Base-by-base conservation (phyloP, 2,329 filamentous ascomycete species). In the Fusarium paranaense region DNA sequence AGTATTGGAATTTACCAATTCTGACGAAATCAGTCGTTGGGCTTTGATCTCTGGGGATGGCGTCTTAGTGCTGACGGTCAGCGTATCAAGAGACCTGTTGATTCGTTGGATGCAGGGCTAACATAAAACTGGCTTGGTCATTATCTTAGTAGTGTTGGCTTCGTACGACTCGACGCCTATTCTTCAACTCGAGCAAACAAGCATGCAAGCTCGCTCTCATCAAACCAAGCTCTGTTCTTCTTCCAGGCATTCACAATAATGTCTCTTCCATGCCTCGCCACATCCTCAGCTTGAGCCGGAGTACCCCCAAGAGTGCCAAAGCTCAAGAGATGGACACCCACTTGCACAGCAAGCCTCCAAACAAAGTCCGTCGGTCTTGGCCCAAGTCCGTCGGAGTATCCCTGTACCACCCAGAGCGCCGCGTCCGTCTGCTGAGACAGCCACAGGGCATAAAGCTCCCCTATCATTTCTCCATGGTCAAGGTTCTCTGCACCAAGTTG, bases 281-380 rank as follows among this genome's bases (percentile, higher is more conserved):
- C 16, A 4, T 56, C 37, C 14, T 61, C 54, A 5, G 47, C 25
- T 27, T 70, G 30, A 30, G n/a, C 38, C 2, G 25, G 27, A 1
- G 54, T 57, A 11, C 32, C 59, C 35, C 35, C 33, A 9, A 65
- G 3, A 2, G 35, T 60, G 6, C 66, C 54, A 40, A 69, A 70
- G 8, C 65, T 69, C 32, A 69, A 10, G 6, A 69, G 66, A 70
- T 65, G 65, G 1, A 69, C 65, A 3, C 67, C 45, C 3, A 65
- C 18, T 25, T 70, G 65, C 8, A 69, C 13, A 4, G 45, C 65
- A 33, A 65, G 4, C 35, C 65, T 22, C 42, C 65, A 65, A 16
- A 25, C 22, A 30, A 25, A 18, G 6, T 57, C 42, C n/a, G 59
- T 56, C 13, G 65, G 33, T 20, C 13, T 30, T 16, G 14, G 33